Conservation (phyloP, 2,329 filamentous ascomycete species). For the Neonectria sp. region DNA sequence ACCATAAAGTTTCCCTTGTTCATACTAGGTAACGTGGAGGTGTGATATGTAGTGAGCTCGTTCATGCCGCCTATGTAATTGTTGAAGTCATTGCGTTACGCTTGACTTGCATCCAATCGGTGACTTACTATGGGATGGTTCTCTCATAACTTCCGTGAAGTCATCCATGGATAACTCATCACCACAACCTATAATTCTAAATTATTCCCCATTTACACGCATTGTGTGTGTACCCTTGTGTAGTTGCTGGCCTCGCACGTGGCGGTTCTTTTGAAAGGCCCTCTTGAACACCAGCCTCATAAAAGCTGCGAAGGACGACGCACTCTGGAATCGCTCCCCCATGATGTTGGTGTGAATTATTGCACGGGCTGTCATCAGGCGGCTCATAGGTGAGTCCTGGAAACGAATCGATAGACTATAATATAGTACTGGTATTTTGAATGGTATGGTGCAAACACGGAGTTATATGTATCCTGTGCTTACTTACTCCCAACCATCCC, state of each 20-base stretch:
- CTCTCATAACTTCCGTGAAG: not conserved
- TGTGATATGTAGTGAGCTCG: slow-evolving; percentile 46
- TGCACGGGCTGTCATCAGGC: not conserved
- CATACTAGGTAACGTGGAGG: slow-evolving; percentile 52
- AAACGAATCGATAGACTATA: not conserved
- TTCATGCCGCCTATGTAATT: slow-evolving; percentile 20
- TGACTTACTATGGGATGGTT: not conserved
- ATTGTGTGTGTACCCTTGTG: no score
- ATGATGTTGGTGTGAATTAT: not conserved
- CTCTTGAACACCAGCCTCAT: no score
- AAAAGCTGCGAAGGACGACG: no score
- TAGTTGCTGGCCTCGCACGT: no score
- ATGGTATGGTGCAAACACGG: not conserved
- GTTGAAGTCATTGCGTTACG: not conserved
- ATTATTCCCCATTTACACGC: not conserved
- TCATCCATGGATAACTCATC: not conserved
- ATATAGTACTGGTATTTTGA: not conserved
- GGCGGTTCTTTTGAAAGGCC: no score
- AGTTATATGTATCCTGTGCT: not conserved
- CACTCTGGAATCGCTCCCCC: no score
- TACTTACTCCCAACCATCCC: not conserved
- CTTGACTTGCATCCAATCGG: not conserved
- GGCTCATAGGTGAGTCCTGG: not conserved
- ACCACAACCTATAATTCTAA: not conserved
- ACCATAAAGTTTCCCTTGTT: slow-evolving; percentile 66